These are phyloP conservation scores for Boletus pseudopeckii DNA, from an alignment of 768 basidiomycete genomes.

Conservation along the genomic window DNA sequence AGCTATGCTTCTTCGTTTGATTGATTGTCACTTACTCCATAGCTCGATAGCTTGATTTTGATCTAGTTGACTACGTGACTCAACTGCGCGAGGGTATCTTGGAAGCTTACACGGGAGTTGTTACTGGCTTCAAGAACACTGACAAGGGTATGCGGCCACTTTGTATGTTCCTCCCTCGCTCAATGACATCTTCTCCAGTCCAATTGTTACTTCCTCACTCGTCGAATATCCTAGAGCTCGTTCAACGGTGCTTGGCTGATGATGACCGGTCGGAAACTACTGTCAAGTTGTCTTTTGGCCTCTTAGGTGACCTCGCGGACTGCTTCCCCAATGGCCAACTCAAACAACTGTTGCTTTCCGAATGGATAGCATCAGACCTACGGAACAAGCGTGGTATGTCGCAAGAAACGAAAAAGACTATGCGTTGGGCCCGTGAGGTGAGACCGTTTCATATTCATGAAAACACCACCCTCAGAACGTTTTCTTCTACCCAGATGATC, in stretches of 20 bases:
- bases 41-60: conserved; percentile 65
- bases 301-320: conserved; percentile 92
- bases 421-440: conserved; percentile 94
- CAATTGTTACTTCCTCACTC: conserved; percentile 61
- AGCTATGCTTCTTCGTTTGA: conserved; percentile 23
- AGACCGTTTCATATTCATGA: conserved; percentile 16
- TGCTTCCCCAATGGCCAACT: conserved; percentile 79
- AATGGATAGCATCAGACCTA: conserved; percentile 76
- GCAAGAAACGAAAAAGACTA: conserved; percentile 78
- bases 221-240: conserved; percentile 71
- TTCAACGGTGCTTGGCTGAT: conserved; percentile 70
- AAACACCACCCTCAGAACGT: background rate
- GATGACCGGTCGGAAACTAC: conserved; percentile 83
- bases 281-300: conserved; percentile 72
- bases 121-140: conserved; percentile 85
- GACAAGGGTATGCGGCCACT: conserved; percentile 52
- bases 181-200: conserved; percentile 2
- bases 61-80: conserved; percentile 88
- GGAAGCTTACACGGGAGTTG: conserved; percentile 94
- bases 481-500: conserved; percentile 53
- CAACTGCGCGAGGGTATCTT: conserved; percentile 91
- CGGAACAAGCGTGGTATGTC: conserved; percentile 72
- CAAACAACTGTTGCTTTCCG: conserved; percentile 70
- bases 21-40: conserved; percentile 1
- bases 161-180: background rate